Evolutionary conservation across 257 asterid genomes (phyloP), one percentile per base, ranked within the genome.

Genomic region (Lantana camara): DNA sequence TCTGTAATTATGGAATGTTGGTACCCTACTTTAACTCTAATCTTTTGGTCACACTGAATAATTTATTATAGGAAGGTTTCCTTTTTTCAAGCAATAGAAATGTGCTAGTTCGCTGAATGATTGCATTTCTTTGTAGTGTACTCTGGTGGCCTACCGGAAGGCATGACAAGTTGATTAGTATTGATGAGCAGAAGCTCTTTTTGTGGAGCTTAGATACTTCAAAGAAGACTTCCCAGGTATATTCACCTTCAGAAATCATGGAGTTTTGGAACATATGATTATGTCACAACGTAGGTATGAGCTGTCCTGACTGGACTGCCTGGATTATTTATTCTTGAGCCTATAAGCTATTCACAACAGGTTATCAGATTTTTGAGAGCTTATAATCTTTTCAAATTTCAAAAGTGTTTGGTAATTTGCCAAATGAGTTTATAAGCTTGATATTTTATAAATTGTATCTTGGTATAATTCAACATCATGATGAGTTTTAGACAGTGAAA

Each of bases 91-190:
- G 67, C 56, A 42, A 55, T 72, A 37, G 21, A 29, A 59, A 11
- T 69, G 47, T 71, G 22, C 60, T 41, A 66, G 66, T 27, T 46
- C 35, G 60, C 64, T 76, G 34, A 71, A 71, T 47, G 55, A 23
- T 38, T 71, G 64, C 74, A 73, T 71, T 17, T 49, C 54, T 70
- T 74, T 78, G 72, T 75, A 93, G 99, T 51, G 81, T 88, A 45
- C 81, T 90, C 48, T 94, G 99, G 99, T 94, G 99, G 97, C 96
- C 97, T 23, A 81, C 95, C 10, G 99, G 96, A 83, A 91, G 86
- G 65, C 95, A 94, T 71, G 99, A 94, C 88, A 94, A 86, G 80
- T 68, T 94, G 70, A 80, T 90, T 70, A 85, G 93, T 60, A 78
- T 94, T 57, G 99, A 94, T 45, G 97, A 88, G 79, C 96, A 90